Evolutionary conservation across 495 filamentous ascomycete genomes (phyloP).

Genomic region (Aspergillus incahuasiensis): DNA sequence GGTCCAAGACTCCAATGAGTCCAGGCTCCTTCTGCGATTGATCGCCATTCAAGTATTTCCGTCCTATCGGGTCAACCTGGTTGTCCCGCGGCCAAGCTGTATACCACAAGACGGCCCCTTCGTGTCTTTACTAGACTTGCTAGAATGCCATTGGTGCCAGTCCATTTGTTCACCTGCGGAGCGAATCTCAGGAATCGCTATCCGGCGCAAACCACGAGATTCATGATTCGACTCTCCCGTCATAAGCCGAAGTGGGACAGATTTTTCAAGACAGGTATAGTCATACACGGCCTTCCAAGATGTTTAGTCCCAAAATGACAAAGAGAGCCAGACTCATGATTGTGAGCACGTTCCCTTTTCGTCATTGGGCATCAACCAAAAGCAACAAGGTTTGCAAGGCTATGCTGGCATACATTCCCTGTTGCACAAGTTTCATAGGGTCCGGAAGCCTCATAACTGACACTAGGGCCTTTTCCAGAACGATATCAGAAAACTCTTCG

Average conservation of each 20-base stretch:
- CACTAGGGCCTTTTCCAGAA: not conserved
- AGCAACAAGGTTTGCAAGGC: slow-evolving; percentile 13
- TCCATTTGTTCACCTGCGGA: not conserved
- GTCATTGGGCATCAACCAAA: slow-evolving; percentile 24
- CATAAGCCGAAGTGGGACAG: slow-evolving; percentile 3
- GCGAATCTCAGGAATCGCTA: slow-evolving; percentile 3
- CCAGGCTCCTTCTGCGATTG: not conserved
- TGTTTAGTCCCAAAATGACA: not conserved
- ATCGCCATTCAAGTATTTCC: slow-evolving; percentile 12
- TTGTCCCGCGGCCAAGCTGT: not conserved
- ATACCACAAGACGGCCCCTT: not conserved
- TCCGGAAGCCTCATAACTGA: not conserved
- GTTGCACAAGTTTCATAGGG: not conserved
- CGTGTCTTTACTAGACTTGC: not conserved
- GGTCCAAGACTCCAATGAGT: not conserved
- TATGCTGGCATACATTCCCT: slow-evolving; percentile 1
- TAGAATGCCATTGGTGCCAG: slow-evolving; percentile 6
- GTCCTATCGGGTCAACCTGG: slow-evolving; percentile 4
- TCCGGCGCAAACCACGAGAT: not conserved
- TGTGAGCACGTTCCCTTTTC: slow-evolving; percentile 10
- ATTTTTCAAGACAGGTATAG: not conserved
- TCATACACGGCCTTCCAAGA: not conserved
- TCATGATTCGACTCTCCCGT: not conserved
- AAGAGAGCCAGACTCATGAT: not conserved
- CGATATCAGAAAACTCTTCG: not conserved